Percentiles rank a stretch among this genome's conserved stretches.
Conservation (phyloP, 1,284 basidiomycete species). For the Heimioporus retisporus region DNA sequence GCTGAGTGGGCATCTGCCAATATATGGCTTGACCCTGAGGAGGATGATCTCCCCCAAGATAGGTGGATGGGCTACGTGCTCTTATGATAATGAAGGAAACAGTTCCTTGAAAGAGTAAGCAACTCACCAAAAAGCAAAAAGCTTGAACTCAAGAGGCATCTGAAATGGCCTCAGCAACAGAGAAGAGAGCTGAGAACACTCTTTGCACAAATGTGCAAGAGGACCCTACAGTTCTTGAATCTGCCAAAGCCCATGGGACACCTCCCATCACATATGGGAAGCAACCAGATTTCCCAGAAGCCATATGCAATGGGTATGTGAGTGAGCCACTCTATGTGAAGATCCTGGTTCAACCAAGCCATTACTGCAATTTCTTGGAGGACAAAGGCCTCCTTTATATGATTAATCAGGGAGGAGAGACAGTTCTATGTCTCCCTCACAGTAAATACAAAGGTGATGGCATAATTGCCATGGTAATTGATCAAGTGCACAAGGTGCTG, state of each 20-base stretch:
- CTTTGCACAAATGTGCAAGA: not conserved
- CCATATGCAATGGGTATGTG: not conserved
- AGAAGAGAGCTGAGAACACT: not conserved
- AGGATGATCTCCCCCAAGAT: not conserved
- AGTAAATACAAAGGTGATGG: not conserved
- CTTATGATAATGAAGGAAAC: too few relatives aligned
- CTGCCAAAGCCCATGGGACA: not conserved
- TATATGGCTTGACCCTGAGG: too few relatives aligned
- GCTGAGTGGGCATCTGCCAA: too few relatives aligned
- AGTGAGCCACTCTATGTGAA: not conserved
- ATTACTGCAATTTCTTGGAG: not conserved
- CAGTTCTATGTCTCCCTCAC: not conserved
- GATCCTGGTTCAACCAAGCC: not conserved
- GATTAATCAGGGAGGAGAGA: not conserved
- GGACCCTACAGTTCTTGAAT: not conserved
- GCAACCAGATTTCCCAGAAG: not conserved
- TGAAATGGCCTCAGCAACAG: too few relatives aligned
- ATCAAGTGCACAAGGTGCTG: slow-evolving; percentile 35
- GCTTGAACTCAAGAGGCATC: too few relatives aligned
- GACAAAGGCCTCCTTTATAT: not conserved
- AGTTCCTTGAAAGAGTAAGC: too few relatives aligned
- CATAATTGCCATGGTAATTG: not conserved
- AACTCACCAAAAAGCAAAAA: too few relatives aligned
- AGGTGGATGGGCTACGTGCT: too few relatives aligned
- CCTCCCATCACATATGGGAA: not conserved